These are phyloP conservation scores for Ganoderma multipileum DNA, from an alignment of 1,284 basidiomycete genomes.

Conservation along the genomic window DNA sequence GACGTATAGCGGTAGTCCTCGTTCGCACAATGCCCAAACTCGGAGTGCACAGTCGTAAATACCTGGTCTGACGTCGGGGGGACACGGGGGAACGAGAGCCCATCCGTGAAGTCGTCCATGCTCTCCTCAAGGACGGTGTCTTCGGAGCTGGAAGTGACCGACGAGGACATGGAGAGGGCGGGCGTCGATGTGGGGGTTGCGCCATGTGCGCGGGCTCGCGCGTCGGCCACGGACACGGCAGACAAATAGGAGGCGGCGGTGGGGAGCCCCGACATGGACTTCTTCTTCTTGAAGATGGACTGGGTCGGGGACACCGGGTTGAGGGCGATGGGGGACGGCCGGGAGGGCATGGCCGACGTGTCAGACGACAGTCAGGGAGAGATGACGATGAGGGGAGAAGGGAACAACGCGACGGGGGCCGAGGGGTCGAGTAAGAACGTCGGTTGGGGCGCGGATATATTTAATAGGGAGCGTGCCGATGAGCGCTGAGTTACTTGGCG, in stretches of 20 bases:
- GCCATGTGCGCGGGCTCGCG: slow-evolving; percentile 54
- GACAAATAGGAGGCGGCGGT: slow-evolving; percentile 77
- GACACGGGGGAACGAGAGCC: slow-evolving; percentile 60
- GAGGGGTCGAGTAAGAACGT: neutral
- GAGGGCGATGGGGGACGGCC: slow-evolving; percentile 61
- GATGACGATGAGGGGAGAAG: neutral
- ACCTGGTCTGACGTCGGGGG: slow-evolving; percentile 81
- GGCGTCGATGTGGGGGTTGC: slow-evolving; percentile 62
- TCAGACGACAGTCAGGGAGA: slow-evolving; percentile 13
- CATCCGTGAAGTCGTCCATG: slow-evolving; percentile 55
- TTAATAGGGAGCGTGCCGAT: slow-evolving; percentile 14
- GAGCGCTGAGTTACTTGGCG: neutral
- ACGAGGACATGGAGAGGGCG: slow-evolving; percentile 73
- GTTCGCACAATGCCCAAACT: slow-evolving; percentile 87
- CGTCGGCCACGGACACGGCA: slow-evolving; percentile 74
- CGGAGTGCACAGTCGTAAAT: slow-evolving; percentile 79
- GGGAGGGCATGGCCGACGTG: slow-evolving; percentile 35
- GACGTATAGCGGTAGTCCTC: slow-evolving; percentile 74
- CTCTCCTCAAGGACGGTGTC: slow-evolving; percentile 65
- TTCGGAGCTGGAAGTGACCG: slow-evolving; percentile 66
- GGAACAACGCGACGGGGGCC: slow-evolving; percentile 1
- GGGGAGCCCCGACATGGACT: slow-evolving; percentile 56
- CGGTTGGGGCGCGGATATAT: neutral
- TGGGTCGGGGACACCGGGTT: slow-evolving; percentile 50
- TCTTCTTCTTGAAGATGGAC: slow-evolving; percentile 67